Base-by-base conservation (phyloP, 148 eudicot species). In the Persicaria tinctoria region DNA sequence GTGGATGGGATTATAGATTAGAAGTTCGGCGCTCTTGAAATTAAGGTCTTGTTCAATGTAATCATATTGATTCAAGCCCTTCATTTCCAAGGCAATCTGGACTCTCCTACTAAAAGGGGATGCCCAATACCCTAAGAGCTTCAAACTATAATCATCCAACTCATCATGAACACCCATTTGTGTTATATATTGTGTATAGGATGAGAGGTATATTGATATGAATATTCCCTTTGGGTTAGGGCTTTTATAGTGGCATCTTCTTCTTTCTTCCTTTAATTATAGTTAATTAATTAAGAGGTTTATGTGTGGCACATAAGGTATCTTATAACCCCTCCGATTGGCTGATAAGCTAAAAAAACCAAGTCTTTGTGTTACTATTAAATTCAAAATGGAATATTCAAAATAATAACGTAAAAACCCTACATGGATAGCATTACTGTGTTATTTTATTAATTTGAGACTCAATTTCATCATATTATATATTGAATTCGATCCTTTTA, bases 41-140 rank as follows among this genome's bases (percentile, higher is more conserved):
- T 13, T 17, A 4, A 83, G 63, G 38, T 80, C 81, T 73, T 83
- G 82, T 49, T 80, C 81, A 18, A 83, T 68, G 75, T 83, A 77
- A 38, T 83, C 83, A 56, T 62, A 83, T 1, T 76, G 64, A 66
- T 1, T 18, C 16, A 82, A 70, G 47, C 85, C 85, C 55, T 82
- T 82, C 41, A 76, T 5, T 44, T 79, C 74, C 45, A 82, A 82
- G 48, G 85, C 82, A 1, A 79, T 54, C 2, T 27, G 18, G 11
- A 46, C 82, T 71, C 82, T 77, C 63, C 44, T 32, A 60, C 55
- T 74, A 55, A 5, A 79, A 60, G 82, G 80, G 47, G 82, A 77
- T 9, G 46, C 27, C 85, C 82, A 82, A 46, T 70, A 60, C 46
- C 82, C 82, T 73, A 70, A 75, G 20, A 82, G 72, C 70, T 68